Conservation (phyloP, 1,139 yeast genomes). For the Eremothecium sinecaudum region DNA sequence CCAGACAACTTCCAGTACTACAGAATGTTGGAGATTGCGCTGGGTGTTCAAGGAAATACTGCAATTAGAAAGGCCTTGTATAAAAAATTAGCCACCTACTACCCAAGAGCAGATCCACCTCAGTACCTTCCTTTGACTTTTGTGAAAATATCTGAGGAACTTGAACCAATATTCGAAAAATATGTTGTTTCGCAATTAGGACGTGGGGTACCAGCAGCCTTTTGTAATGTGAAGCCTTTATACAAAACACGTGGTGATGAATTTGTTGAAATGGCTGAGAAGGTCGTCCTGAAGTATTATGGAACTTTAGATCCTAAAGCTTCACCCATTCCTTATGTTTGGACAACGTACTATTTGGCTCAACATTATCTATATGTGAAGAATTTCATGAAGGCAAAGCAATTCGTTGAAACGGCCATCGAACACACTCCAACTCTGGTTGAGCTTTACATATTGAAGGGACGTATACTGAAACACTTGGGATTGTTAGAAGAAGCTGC, state of each 20-base stretch:
- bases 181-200: slow-evolving; percentile 57
- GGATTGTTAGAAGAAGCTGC: slow-evolving; percentile 58
- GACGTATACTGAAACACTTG: slow-evolving; percentile 66
- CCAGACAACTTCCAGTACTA: slow-evolving; percentile 73
- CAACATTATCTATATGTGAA: slow-evolving; percentile 62
- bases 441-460: slow-evolving; percentile 72
- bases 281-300: slow-evolving; percentile 45
- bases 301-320: slow-evolving; percentile 21
- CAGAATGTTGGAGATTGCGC: slow-evolving; percentile 51
- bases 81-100: slow-evolving; percentile 52
- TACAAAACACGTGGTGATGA: slow-evolving; percentile 39
- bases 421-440: slow-evolving; percentile 73
- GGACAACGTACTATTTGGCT: slow-evolving; percentile 76
- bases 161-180: slow-evolving; percentile 36
- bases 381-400: slow-evolving; percentile 44
- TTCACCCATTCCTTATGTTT: slow-evolving; percentile 50
- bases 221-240: slow-evolving; percentile 74
- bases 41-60: slow-evolving; percentile 37
- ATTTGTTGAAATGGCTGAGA: slow-evolving; percentile 37
- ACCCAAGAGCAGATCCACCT: slow-evolving; percentile 82
- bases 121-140: slow-evolving; percentile 69
- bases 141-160: slow-evolving; percentile 45
- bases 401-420: slow-evolving; percentile 54
- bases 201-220: slow-evolving; percentile 86
- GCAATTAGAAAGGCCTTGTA: slow-evolving; percentile 48